Evolutionary conservation across 306 rosid species (phyloP).

Genomic region (Trifolium dubium): DNA sequence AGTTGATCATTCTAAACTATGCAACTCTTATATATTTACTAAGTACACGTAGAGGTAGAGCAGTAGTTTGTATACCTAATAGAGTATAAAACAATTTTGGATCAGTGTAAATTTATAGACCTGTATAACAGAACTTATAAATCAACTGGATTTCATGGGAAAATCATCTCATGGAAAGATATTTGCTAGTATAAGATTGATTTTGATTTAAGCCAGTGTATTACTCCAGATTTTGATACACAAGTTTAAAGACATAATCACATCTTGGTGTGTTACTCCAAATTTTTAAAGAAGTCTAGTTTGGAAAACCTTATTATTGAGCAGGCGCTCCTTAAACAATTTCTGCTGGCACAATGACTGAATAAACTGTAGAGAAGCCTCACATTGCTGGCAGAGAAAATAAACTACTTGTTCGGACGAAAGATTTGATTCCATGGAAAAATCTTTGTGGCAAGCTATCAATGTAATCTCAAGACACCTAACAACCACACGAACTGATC

Average conservation of each 20-base stretch:
- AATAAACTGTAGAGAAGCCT: slow-evolving; percentile 95
- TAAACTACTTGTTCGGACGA: slow-evolving; percentile 65
- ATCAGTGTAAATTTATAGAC: slow-evolving; percentile 16
- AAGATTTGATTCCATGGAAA: slow-evolving; percentile 49
- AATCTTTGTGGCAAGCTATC: slow-evolving; percentile 50
- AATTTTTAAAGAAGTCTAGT: slow-evolving; percentile 36
- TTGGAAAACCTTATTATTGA: slow-evolving; percentile 81
- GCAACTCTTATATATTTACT: not conserved
- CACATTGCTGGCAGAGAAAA: slow-evolving; percentile 91
- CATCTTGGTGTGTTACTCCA: slow-evolving; percentile 22
- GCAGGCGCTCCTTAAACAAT: slow-evolving; percentile 79
- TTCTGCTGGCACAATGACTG: slow-evolving; percentile 87
- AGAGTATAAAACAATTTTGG: not conserved
- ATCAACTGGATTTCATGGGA: not conserved
- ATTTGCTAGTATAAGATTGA: slow-evolving; percentile 5
- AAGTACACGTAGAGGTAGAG: not conserved
- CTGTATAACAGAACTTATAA: not conserved
- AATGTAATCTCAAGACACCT: slow-evolving; percentile 66
- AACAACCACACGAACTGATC: slow-evolving; percentile 70
- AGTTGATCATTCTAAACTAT: not conserved
- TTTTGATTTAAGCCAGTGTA: slow-evolving; percentile 23
- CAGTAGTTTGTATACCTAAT: not conserved
- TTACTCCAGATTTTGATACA: slow-evolving; percentile 27
- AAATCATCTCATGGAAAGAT: slow-evolving; percentile 8
- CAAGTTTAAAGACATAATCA: slow-evolving; percentile 32